Percentiles rank a stretch among this genome's conserved stretches.
Conservation (phyloP, 805 yeast species). For the Wickerhamiella brachini region DNA sequence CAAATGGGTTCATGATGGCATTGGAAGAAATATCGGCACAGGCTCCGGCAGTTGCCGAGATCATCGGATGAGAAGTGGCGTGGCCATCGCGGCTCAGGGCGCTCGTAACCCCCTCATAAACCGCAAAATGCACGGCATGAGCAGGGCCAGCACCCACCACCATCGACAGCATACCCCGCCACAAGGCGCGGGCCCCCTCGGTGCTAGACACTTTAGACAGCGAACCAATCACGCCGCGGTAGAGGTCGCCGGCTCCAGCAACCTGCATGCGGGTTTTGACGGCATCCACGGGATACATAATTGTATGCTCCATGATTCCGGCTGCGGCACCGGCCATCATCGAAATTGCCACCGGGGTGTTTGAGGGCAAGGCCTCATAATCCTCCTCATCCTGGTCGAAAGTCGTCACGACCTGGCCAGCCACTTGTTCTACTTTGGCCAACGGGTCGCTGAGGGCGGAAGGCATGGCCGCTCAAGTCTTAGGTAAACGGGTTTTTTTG, state of each 20-base stretch:
- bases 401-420: background rate
- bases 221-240: slow-evolving; percentile 42
- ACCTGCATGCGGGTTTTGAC: slow-evolving; percentile 91
- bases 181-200: slow-evolving; percentile 78
- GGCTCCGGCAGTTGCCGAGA: slow-evolving; percentile 79
- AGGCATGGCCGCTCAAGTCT: no score
- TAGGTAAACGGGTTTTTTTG: no score
- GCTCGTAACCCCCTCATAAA: slow-evolving; percentile 71
- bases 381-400: slow-evolving; percentile 29
- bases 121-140: slow-evolving; percentile 92
- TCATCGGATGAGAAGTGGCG: slow-evolving; percentile 53
- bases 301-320: slow-evolving; percentile 97
- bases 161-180: slow-evolving; percentile 90
- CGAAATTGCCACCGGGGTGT: slow-evolving; percentile 71
- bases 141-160: slow-evolving; percentile 98
- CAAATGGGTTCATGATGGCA: slow-evolving; percentile 96
- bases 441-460: background rate
- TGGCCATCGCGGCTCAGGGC: slow-evolving; percentile 31
- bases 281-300: slow-evolving; percentile 95
- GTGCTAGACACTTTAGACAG: slow-evolving; percentile 64
- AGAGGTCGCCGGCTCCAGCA: slow-evolving; percentile 19
- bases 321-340: slow-evolving; percentile 93
- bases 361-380: slow-evolving; percentile 82
- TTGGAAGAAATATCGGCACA: slow-evolving; percentile 88
- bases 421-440: background rate